Base-by-base conservation (phyloP, 352 stramenopile genomes). In the Phytophthora rubi region DNA sequence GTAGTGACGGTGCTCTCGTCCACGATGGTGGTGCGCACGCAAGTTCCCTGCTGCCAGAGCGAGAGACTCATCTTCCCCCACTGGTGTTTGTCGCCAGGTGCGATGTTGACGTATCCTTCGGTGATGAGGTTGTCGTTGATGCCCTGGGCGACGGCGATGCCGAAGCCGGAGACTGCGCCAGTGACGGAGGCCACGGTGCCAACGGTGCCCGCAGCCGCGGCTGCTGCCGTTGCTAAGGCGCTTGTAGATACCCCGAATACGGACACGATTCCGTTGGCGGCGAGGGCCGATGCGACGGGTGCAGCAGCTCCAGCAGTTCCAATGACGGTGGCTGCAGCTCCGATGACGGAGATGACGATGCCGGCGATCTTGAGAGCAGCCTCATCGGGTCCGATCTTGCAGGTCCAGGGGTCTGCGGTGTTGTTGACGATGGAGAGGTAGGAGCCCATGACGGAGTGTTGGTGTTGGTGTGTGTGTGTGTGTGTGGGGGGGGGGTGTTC, bases 341-440 rank as follows among this genome's bases (percentile, higher is more conserved):
- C 73, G 42, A 81, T 21, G 30, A 76, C 70, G n/a, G 61, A 63
- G 32, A 78, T 60, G 58, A 76, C 49, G 59, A 53, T 53, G 18
- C 47, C 47, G 47, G 47, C 47, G 47, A 53, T 53, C 47, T 53
- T 53, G 47, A 53, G 47, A 8, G 47, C 47, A 13, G 47, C 54
- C 10, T 82, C 69, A 52, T 85, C 77, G 6, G 71, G 62, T 26
- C 71, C 77, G 32, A 85, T 78, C 60, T 79, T 84, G 70, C 75
- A 82, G 6, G 57, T 68, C 71, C 72, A 84, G 1, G 65, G 61
- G 54, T 84, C 63, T 1, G 64, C 16, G n/a, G 77, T 84, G 63
- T 84, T 79, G 69, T 84, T 84, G 53, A 65, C 65, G 64, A 84
- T 82, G 35, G 74, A 82, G 56, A 84, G 73, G 57, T 82, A 82